Evolutionary conservation across 192 early-diverging fungal species (phyloP).

Genomic region (Backusella australiensis): DNA sequence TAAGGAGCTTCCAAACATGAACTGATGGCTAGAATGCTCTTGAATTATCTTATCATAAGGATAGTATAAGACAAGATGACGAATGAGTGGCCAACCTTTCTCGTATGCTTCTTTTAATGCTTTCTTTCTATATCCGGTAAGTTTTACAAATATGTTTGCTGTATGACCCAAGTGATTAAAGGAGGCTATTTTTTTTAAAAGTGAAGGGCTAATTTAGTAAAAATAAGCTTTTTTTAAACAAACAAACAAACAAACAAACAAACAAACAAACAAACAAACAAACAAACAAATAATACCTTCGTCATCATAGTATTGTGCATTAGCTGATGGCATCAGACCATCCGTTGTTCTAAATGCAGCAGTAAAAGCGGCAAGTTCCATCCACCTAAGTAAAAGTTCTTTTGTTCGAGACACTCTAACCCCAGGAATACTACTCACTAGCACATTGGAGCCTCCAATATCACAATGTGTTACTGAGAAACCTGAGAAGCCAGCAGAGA

Average conservation of each 20-base stretch:
- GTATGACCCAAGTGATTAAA: conserved; percentile 26
- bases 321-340: conserved; percentile 30
- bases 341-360: conserved; percentile 30
- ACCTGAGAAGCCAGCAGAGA: conserved; percentile 35
- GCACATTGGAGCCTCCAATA: conserved; percentile 33
- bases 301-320: conserved; percentile 39
- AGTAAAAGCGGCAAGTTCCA: conserved; percentile 40
- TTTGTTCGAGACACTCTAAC: conserved; percentile 14
- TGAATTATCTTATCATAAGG: conserved; percentile 26
- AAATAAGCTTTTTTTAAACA: background rate
- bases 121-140: conserved; percentile 24
- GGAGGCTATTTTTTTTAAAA: conserved; percentile 9
- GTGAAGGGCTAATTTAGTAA: background rate
- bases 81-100: conserved; percentile 36
- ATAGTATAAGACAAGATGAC: conserved; percentile 34
- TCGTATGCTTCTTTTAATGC: conserved; percentile 28
- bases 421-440: conserved; percentile 21
- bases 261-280: too few species aligned
- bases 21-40: conserved; percentile 32
- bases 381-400: conserved; percentile 37
- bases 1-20: conserved; percentile 31
- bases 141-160: conserved; percentile 20
- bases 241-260: too few species aligned
- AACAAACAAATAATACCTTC: conserved; percentile 22
- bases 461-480: conserved; percentile 34